phyloP scores from a whole-genome alignment of 805 yeast species.

The Kodamaea hsintzibuensis region DNA sequence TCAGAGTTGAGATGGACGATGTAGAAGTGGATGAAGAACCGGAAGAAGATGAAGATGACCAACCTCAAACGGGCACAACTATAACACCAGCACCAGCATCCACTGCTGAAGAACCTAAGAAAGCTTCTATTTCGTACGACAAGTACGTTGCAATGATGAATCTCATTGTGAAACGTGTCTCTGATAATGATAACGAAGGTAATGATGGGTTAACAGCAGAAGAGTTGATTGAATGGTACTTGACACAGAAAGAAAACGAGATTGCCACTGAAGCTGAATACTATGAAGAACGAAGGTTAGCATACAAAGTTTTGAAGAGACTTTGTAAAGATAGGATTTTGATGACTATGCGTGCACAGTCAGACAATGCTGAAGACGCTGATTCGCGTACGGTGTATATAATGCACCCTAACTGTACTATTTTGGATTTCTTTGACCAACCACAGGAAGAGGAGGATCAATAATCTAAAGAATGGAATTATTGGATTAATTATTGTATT shows the following conservation, averaged over 20 bases:
- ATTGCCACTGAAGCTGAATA: conserved; percentile 69
- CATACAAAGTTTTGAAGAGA: conserved; percentile 77
- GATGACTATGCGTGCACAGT: conserved; percentile 49
- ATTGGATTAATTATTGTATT: conserved; percentile 1
- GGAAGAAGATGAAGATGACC: conserved; percentile 10
- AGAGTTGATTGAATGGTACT: conserved; percentile 77
- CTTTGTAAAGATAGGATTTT: conserved; percentile 83
- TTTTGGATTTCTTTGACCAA: conserved; percentile 62
- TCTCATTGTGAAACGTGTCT: conserved; percentile 62
- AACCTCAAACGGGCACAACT: conserved; percentile 19
- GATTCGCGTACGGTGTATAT: conserved; percentile 37
- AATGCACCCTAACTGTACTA: conserved; percentile 80
- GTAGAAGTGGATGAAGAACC: conserved; percentile 68
- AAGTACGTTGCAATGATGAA: conserved; percentile 85
- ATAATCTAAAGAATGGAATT: background rate
- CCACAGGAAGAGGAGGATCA: conserved; percentile 17
- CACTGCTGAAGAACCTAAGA: conserved; percentile 26
- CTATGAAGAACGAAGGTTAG: conserved; percentile 67
- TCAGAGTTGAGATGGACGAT: conserved; percentile 92
- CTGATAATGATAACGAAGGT: conserved; percentile 52
- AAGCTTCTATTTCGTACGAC: conserved; percentile 67
- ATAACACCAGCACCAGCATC: background rate
- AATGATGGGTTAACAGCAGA: conserved; percentile 67
- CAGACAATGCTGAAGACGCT: conserved; percentile 30
- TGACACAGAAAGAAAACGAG: conserved; percentile 69